Conservation (phyloP, 257 asterid genomes). For the Perilla frutescens region DNA sequence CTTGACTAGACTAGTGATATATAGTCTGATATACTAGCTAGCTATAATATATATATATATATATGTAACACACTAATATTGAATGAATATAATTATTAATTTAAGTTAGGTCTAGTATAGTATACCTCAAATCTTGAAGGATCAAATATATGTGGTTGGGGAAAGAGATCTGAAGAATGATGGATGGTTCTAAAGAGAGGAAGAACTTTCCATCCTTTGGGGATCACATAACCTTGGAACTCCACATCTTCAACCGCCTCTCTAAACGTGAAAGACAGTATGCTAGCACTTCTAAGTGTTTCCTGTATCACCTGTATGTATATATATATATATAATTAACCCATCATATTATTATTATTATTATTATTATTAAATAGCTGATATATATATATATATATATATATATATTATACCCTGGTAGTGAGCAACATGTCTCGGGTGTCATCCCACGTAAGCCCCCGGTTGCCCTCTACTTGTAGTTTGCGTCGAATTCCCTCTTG, state of each 20-base stretch:
- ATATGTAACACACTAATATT: too few relatives aligned
- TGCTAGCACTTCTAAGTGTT: constrained; percentile 70
- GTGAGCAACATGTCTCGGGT: constrained; percentile 65
- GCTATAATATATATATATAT: too few relatives aligned
- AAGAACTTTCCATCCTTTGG: constrained; percentile 86
- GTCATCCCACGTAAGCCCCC: constrained; percentile 71
- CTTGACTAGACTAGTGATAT: too few relatives aligned
- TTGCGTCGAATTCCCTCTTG: constrained; percentile 51
- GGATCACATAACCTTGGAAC: constrained; percentile 66
- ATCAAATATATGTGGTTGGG: constrained; percentile 69
- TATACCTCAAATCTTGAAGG: constrained; percentile 77
- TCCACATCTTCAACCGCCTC: constrained; percentile 77
- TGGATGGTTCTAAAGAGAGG: constrained; percentile 77
- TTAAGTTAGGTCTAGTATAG: not conserved
- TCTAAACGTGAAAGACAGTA: constrained; percentile 73
- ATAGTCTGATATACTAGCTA: too few relatives aligned
- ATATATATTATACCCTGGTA: constrained; percentile 42
- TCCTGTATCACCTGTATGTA: constrained; percentile 65
- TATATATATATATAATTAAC: not conserved
- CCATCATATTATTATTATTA: too few relatives aligned
- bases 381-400: too few relatives aligned
- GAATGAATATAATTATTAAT: not conserved
- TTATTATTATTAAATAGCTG: too few relatives aligned
- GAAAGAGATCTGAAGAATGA: constrained; percentile 63
- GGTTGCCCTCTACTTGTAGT: constrained; percentile 36